A percentile compares a stretch with the other conserved stretches of the same genome.
phyloP scores from a whole-genome alignment of 176 grass and related monocot species.

The Microstegium vimineum region DNA sequence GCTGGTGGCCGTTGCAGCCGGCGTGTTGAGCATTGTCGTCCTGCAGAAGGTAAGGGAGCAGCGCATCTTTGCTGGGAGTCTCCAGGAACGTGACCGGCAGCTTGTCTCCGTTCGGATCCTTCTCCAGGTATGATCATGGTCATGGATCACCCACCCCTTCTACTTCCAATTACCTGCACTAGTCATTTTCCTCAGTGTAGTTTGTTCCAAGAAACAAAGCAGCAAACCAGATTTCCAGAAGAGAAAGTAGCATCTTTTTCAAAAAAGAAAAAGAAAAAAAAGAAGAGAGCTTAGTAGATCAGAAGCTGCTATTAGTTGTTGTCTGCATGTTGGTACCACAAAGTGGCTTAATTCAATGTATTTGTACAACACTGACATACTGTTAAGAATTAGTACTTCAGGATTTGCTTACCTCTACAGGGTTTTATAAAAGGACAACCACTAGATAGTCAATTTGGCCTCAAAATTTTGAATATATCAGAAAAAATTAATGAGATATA shows the following conservation, averaged over 20 bases:
- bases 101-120: conserved; percentile 53
- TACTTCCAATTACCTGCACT: background rate
- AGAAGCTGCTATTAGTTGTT: background rate
- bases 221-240: background rate
- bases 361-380: background rate
- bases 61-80: conserved; percentile 35
- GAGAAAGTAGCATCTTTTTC: background rate
- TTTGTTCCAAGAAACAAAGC: background rate
- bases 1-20: conserved; percentile 46
- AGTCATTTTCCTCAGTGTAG: background rate
- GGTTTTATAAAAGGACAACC: background rate
- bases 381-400: background rate
- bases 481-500: background rate
- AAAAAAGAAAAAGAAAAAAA: no score
- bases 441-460: background rate
- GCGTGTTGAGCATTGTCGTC: conserved; percentile 47
- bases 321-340: conserved; percentile 8
- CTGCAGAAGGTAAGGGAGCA: conserved; percentile 79
- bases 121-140: conserved; percentile 50
- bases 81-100: conserved; percentile 63
- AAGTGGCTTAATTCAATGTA: background rate
- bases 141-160: background rate
- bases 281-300: background rate
- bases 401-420: background rate
- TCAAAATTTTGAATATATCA: background rate